Evolutionary conservation across 108 stramenopile species (phyloP).

Genomic region (Chaetoceros tenuissimus): DNA sequence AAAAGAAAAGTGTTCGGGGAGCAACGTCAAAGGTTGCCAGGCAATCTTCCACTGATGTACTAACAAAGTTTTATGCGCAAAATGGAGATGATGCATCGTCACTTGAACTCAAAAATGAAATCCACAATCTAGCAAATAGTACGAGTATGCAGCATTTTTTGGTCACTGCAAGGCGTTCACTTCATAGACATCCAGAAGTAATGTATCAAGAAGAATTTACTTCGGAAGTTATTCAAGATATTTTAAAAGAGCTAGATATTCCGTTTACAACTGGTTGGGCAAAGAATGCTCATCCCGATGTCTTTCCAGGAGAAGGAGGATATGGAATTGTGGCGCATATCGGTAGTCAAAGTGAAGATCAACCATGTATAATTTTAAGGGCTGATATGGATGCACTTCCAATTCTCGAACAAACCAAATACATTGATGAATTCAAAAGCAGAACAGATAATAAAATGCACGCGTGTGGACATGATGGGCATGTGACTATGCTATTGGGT

Average conservation of each 20-base stretch:
- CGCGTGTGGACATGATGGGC: conserved; percentile 94
- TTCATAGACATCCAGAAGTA: conserved; percentile 73
- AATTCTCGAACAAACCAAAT: conserved; percentile 57
- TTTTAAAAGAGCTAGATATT: conserved; percentile 47
- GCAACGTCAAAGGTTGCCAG: no score
- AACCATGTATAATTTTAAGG: conserved; percentile 72
- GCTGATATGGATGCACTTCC: conserved; percentile 95
- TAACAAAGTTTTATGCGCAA: no score
- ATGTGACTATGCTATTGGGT: conserved; percentile 83
- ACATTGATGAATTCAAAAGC: conserved; percentile 42
- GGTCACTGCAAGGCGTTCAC: conserved; percentile 36
- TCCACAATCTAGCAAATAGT: not conserved
- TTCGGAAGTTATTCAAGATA: conserved; percentile 43
- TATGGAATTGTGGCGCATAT: conserved; percentile 76
- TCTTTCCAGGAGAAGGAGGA: conserved; percentile 42
- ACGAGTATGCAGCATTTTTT: conserved; percentile 35
- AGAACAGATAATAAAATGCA: conserved; percentile 71
- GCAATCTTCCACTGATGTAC: no score
- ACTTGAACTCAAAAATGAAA: not conserved
- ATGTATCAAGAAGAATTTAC: conserved; percentile 69
- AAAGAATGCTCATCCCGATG: conserved; percentile 47
- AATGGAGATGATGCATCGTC: no score
- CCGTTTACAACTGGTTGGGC: conserved; percentile 58
- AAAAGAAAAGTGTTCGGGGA: no score
- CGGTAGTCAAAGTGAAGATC: conserved; percentile 39